Base-by-base conservation (phyloP, 306 rosid species). In the Rosa persica region DNA sequence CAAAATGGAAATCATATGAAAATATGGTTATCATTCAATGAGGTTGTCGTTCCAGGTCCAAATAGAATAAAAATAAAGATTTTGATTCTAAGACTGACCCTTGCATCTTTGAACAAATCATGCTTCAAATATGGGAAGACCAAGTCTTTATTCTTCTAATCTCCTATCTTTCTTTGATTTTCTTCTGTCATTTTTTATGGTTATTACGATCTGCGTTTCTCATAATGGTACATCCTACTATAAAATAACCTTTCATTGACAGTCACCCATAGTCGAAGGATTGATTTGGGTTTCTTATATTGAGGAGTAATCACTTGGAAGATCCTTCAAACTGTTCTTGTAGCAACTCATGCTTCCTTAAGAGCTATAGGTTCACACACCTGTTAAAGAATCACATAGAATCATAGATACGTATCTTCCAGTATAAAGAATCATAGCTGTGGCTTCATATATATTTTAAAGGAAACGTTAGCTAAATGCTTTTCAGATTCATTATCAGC, bases 281-380 rank as follows among this genome's bases (percentile, higher is more conserved):
- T 16, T 20, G 76, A 39, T 15, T 20, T 60, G 8, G 15, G 49
- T 17, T 74, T 69, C 78, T 34, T n/a, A 11, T 12, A 16, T 40
- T 49, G 77, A 61, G 78, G 68, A 62, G 51, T 74, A 61, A 44
- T 89, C 82, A 92, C 81, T 88, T 89, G 76, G 91, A 82, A 72
- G 87, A 66, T 77, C 98, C 97, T 91, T 92, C 95, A 81, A 94
- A 92, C 81, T 90, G 98, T 82, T 91, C 93, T 70, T 97, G 87
- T 70, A 91, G 93, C 76, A 72, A 74, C 85, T 95, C 98, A 13
- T 92, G 89, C 81, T 91, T 95, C 86, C 87, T 86, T 30, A 30
- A 30, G 34, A 30, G 34, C 34, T 30, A 30, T 30, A 30, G 34
- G 34, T 30, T 30, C 34, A 30, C 34, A 30, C 34, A 30, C 34